Base-by-base conservation (phyloP, 2,329 filamentous ascomycete species). In the Eurotiales sp. region DNA sequence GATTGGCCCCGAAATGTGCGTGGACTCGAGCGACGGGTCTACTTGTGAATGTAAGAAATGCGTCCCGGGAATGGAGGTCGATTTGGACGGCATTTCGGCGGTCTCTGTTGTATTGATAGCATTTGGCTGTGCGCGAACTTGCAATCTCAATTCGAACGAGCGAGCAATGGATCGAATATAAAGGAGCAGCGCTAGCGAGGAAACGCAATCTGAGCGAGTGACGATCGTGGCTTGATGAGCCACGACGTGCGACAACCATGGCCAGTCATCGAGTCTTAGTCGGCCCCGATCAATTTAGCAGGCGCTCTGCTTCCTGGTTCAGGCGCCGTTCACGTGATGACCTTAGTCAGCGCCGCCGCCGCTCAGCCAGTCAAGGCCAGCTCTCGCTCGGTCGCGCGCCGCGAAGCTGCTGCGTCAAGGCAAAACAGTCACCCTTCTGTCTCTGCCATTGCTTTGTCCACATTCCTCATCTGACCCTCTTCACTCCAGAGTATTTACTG, bases 1-100 rank as follows among this genome's bases (percentile, higher is more conserved):
- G 19, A 79, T 55, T 8, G 77, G 74, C 1, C 77, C 77, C 6
- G 59, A 51, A 19, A 45, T 12, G 25, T 45, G 48, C 8, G 39
- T 50, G 27, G 47, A 43, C 47, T 42, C 21, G 21, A 50, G 47
- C 8, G 39, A 43, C 14, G 39, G 29, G 14, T 41, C 46, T 41
- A 22, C 32, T 32, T 48, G 46, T 11, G 21, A 21, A 14, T 21
- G 14, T 22, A 50, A 39, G 21, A 50, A 50, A 27, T 50, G 47
- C 11, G 47, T 36, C 29, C 14, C 19, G 2, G 47, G 47, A 7
- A 50, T 50, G 11, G 29, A 27, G 12, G 47, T 23, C 2, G 37
- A 42, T 36, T 43, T 42, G 34, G 29, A 21, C 37, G 37, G 29
- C 47, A 50, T 50, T 37, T 43, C 29, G 29, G 21, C 27, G 21